phyloP scores from a whole-genome alignment of 2,329 filamentous ascomycete species.

The Neopestalotiopsis sp. region DNA sequence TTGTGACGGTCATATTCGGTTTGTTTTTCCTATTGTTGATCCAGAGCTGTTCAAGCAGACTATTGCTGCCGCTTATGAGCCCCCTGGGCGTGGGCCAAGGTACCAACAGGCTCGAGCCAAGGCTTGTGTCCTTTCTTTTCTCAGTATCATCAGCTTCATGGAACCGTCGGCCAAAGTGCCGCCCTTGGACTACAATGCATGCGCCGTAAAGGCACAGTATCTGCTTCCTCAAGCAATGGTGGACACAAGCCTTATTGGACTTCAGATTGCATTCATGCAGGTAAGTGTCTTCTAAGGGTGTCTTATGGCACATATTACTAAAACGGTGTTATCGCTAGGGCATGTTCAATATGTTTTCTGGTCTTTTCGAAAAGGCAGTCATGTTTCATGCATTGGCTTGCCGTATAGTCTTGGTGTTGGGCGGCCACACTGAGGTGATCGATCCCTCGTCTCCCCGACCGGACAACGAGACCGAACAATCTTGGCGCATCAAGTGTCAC shows the following conservation, averaged over 20 bases:
- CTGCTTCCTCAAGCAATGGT: constrained; percentile 49
- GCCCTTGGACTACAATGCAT: constrained; percentile 45
- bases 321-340: constrained; percentile 32
- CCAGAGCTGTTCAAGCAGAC: constrained; percentile 50
- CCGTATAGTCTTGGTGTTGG: constrained; percentile 54
- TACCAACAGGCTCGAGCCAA: constrained; percentile 41
- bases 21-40: constrained; percentile 57
- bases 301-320: background rate
- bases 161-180: constrained; percentile 18
- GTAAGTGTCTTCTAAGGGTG: constrained; percentile 40
- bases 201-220: constrained; percentile 45
- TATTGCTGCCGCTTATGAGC: constrained; percentile 49
- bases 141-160: constrained; percentile 42
- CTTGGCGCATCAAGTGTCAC: constrained; percentile 37
- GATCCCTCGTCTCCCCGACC: constrained; percentile 13
- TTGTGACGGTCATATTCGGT: constrained; percentile 41
- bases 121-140: constrained; percentile 56
- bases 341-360: constrained; percentile 49
- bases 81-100: constrained; percentile 15
- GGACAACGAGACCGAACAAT: constrained; percentile 10
- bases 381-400: constrained; percentile 51
- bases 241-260: constrained; percentile 46
- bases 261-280: constrained; percentile 54
- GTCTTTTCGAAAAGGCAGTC: constrained; percentile 50
- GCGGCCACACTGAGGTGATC: constrained; percentile 44